Conservation (phyloP, 2,329 filamentous ascomycete species). For the Rachicladosporium sp. region DNA sequence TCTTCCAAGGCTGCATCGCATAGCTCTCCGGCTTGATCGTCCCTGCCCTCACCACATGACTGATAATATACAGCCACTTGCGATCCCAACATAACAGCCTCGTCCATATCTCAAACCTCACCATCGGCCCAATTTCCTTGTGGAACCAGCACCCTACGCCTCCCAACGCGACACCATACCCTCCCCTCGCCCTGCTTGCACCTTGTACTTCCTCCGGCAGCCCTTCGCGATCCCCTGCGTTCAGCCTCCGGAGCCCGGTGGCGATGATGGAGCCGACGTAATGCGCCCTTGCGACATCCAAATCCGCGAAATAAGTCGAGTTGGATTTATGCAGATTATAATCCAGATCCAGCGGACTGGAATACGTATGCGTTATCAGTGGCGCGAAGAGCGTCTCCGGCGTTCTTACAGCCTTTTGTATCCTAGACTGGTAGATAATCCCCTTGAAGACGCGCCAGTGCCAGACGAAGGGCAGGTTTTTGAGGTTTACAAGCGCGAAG, state of each 20-base stretch:
- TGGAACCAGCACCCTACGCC: conserved; percentile 37
- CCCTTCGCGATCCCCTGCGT: conserved; percentile 23
- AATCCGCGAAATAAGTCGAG: conserved; percentile 75
- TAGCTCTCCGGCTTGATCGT: conserved; percentile 24
- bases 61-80: conserved; percentile 20
- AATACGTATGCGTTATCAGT: conserved; percentile 52
- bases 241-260: conserved; percentile 29
- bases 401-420: conserved; percentile 28
- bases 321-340: conserved; percentile 78
- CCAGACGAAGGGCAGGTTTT: conserved; percentile 64
- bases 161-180: conserved; percentile 32
- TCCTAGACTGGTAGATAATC: conserved; percentile 31
- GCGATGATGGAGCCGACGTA: conserved; percentile 49
- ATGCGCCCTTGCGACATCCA: conserved; percentile 72
- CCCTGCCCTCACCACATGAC: conserved; percentile 18
- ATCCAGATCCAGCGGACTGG: conserved; percentile 66
- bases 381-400: conserved; percentile 59
- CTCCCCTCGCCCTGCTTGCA: conserved; percentile 12
- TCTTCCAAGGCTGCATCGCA: conserved; percentile 6
- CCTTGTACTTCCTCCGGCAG: conserved; percentile 18
- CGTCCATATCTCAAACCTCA: conserved; percentile 2
- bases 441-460: conserved; percentile 41
- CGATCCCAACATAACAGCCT: conserved; percentile 4
- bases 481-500: conserved; percentile 54
- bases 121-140: conserved; percentile 2